Base-by-base conservation (phyloP, 2,329 filamentous ascomycete genomes). In the Sporothrix brunneoviolacea region DNA sequence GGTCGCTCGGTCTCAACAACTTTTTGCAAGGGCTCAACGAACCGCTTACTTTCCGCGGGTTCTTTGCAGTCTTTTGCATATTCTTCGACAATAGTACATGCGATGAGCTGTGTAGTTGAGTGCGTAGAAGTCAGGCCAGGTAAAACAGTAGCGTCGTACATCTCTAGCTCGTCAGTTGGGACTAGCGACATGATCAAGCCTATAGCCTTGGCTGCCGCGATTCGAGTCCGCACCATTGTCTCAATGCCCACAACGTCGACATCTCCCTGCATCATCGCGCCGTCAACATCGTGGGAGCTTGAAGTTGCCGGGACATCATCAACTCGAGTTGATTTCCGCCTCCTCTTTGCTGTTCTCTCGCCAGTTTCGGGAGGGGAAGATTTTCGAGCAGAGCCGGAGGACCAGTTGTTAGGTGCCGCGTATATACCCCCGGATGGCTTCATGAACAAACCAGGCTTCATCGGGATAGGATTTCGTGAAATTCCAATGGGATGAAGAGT, bases 261-360 rank as follows among this genome's bases (percentile, higher is more conserved):
- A 61, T 98, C 94, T 46, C 94, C 93, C 64, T 91, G 88, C 73
- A 98, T 90, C 85, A 98, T 96, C 59, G 95, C 91, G 9, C 91
- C 93, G 65, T 98, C 93, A 16, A 98, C 89, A 65, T 98, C 95
- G 67, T 98, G 93, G 1, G 86, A 80, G n/a, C 86, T 72, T n/a
- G 72, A 78, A 4, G 77, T 69, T 1, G 79, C 70, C 1, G 78
- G 71, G 8, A 77, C 68, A 24, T 91, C 85, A 49, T 93, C 88
- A 18, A 79, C 70, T 71, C 94, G 95, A n/a, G 87, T 83, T 0
- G 87, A 87, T 66, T 90, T 94, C 54, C 90, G 83, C 30, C 90
- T 80, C 57, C 88, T 83, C 68, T 93, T 88, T 2, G 83, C 73
- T 13, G 82, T 75, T 54, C 86, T 78, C 53, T 88, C 80, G 12